Conservation (phyloP, 352 stramenopile genomes). For the Phytophthora brassicae region DNA sequence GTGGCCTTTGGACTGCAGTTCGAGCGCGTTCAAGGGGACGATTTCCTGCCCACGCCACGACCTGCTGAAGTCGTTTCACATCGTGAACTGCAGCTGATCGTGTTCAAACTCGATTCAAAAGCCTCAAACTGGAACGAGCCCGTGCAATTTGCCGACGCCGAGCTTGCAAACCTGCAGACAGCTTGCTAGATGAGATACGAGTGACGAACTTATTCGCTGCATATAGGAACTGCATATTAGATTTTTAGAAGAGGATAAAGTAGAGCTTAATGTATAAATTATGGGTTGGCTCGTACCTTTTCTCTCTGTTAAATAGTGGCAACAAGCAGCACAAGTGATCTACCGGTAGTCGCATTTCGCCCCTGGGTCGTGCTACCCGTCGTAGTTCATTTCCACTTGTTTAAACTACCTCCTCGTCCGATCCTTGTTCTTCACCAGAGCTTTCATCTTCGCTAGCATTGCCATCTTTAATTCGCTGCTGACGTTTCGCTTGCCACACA, state of each 20-base stretch:
- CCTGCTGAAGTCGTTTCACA: conserved; percentile 44
- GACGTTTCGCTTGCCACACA: conserved; percentile 54
- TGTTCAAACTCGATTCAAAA: conserved; percentile 45
- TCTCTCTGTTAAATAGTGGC: conserved; percentile 33
- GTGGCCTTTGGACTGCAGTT: conserved; percentile 44
- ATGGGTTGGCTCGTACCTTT: conserved; percentile 20
- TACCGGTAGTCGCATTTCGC: not conserved
- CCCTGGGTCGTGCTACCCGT: not conserved
- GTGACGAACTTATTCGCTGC: no score
- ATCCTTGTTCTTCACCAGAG: conserved; percentile 43
- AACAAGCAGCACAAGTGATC: conserved; percentile 10
- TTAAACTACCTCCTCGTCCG: conserved; percentile 38
- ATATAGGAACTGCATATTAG: no score
- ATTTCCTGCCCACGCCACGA: conserved; percentile 44
- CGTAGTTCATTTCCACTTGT: conserved; percentile 21
- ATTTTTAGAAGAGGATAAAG: conserved; percentile 5
- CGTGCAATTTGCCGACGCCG: conserved; percentile 39
- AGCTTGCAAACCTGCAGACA: conserved; percentile 47
- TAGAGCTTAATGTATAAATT: conserved; percentile 35
- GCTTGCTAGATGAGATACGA: conserved; percentile 39
- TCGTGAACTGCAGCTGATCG: conserved; percentile 48
- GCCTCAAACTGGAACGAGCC: conserved; percentile 38
- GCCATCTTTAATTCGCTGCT: conserved; percentile 51
- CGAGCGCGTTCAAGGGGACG: conserved; percentile 32
- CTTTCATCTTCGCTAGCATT: conserved; percentile 32